phyloP scores from a whole-genome alignment of 2,329 filamentous ascomycete genomes.

The Pleoardoris graminearum region DNA sequence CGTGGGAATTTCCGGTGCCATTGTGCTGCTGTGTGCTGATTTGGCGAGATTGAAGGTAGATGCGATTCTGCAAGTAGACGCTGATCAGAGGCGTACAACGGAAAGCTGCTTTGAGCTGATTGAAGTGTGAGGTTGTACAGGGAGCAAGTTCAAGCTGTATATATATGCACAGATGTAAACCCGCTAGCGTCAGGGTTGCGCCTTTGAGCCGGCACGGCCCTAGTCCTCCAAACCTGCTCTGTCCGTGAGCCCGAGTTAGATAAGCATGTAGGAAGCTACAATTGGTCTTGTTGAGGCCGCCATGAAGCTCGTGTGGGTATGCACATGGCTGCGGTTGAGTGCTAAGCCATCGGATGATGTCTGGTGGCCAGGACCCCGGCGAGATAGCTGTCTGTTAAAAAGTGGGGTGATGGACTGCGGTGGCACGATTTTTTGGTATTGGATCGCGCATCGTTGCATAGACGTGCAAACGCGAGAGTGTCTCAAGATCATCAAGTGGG shows the following conservation, averaged over 20 bases:
- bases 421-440: conserved; percentile 21
- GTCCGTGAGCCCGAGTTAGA: conserved; percentile 28
- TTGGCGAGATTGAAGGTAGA: too few species aligned
- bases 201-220: not conserved
- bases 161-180: conserved; percentile 25
- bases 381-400: too few species aligned
- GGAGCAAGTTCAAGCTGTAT: not conserved
- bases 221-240: conserved; percentile 17
- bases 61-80: too few species aligned
- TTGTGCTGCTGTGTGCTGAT: conserved; percentile 38
- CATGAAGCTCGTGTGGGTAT: conserved; percentile 20
- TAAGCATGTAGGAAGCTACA: conserved; percentile 12
- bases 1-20: conserved; percentile 66
- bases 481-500: too few species aligned
- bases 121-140: not conserved
- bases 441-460: conserved; percentile 7
- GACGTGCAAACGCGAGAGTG: conserved; percentile 2
- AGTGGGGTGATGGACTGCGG: conserved; percentile 9
- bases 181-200: conserved; percentile 13
- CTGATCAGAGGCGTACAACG: too few species aligned
- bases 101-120: conserved; percentile 3
- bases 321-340: conserved; percentile 28
- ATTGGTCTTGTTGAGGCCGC: conserved; percentile 9
- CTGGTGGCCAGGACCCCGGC: too few species aligned
- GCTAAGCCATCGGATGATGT: conserved; percentile 34